These are phyloP conservation scores for Chaetomium cochliodes DNA, from an alignment of 495 filamentous ascomycete species.

Conservation along the genomic window DNA sequence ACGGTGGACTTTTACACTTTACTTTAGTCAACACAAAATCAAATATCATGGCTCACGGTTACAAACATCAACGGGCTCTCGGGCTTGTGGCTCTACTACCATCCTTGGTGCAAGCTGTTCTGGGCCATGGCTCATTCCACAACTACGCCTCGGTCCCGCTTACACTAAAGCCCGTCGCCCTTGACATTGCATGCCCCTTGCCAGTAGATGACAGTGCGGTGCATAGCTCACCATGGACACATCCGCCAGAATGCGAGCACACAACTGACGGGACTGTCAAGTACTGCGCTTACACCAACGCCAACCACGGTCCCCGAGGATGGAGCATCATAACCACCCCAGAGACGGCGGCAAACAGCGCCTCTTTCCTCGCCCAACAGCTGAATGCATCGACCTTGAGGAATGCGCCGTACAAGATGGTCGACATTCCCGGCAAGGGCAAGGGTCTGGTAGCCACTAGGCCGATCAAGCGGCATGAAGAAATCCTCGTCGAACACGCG, in stretches of 20 bases:
- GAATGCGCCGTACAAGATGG: constrained; percentile 30
- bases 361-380: background rate
- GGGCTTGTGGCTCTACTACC: background rate
- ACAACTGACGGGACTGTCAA: constrained; percentile 20
- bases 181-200: constrained; percentile 28
- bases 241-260: constrained; percentile 35
- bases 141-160: background rate
- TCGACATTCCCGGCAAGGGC: constrained; percentile 41
- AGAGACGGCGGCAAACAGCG: constrained; percentile 26
- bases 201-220: constrained; percentile 25
- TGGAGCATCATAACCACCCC: constrained; percentile 41
- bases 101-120: background rate
- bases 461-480: constrained; percentile 33
- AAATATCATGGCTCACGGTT: background rate
- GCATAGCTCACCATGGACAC: constrained; percentile 37
- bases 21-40: background rate
- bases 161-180: background rate
- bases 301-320: constrained; percentile 37
- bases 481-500: constrained; percentile 43
- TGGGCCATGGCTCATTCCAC: background rate
- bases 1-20: background rate
- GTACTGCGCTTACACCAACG: constrained; percentile 44
- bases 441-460: constrained; percentile 41
- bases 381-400: background rate
- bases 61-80: background rate